Percentiles rank a stretch among this genome's conserved stretches.
phyloP scores from a whole-genome alignment of 768 basidiomycete genomes.

The Mycena chlorophos region DNA sequence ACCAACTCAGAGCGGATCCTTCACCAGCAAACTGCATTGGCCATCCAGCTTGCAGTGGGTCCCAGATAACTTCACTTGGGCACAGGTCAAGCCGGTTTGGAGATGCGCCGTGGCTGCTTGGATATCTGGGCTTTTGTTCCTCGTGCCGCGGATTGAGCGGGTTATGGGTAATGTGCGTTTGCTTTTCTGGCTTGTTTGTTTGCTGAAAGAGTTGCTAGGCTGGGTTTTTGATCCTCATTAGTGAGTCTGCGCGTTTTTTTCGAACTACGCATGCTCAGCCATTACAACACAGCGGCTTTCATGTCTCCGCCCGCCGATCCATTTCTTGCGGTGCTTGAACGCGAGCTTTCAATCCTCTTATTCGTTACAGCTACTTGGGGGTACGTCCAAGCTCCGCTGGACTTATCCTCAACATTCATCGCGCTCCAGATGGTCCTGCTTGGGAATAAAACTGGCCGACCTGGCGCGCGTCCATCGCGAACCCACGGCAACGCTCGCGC shows the following conservation, averaged over 20 bases:
- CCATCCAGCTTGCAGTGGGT: constrained; percentile 54
- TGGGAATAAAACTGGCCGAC: constrained; percentile 64
- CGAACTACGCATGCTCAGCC: constrained; percentile 3
- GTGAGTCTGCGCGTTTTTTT: constrained; percentile 30
- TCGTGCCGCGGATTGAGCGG: constrained; percentile 49
- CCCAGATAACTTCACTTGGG: constrained; percentile 53
- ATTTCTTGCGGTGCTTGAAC: constrained; percentile 67
- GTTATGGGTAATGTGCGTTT: constrained; percentile 58
- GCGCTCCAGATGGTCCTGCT: constrained; percentile 57
- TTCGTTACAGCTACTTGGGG: constrained; percentile 58
- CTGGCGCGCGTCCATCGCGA: constrained; percentile 50
- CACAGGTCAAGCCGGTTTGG: constrained; percentile 62
- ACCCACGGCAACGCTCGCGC: constrained; percentile 36
- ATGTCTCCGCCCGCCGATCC: constrained; percentile 69
- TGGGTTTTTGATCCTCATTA: constrained; percentile 63
- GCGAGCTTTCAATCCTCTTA: constrained; percentile 55
- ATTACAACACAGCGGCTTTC: constrained; percentile 51
- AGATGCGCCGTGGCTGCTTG: constrained; percentile 65
- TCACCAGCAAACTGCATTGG: neutral
- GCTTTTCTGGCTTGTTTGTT: neutral
- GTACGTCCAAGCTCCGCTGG: constrained; percentile 40
- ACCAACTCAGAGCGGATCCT: neutral
- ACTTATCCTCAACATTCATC: neutral
- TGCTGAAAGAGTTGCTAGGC: constrained; percentile 41
- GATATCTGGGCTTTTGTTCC: constrained; percentile 57